Conservation (phyloP, 1,284 basidiomycete genomes). For the Heimioporus punctisporus region DNA sequence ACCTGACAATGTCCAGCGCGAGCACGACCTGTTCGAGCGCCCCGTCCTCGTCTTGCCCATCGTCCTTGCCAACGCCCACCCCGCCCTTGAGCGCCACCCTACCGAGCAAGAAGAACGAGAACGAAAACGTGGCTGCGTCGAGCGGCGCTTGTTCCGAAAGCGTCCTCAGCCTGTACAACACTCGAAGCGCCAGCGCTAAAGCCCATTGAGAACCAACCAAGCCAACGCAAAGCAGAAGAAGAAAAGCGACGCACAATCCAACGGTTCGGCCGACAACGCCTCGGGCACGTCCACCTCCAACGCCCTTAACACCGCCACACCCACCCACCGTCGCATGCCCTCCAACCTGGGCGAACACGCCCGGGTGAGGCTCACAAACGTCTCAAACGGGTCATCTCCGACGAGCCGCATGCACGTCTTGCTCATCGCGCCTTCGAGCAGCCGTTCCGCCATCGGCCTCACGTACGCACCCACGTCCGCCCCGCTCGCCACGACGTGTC, state of each 20-base stretch:
- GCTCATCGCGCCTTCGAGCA: conserved; percentile 69
- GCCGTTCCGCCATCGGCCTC: conserved; percentile 55
- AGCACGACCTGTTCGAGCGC: conserved; percentile 89
- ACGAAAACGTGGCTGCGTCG: conserved; percentile 85
- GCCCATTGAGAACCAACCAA: neutral
- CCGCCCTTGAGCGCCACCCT: conserved; percentile 75
- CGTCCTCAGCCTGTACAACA: conserved; percentile 87
- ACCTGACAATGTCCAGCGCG: conserved; percentile 83
- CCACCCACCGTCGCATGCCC: conserved; percentile 70
- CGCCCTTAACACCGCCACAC: conserved; percentile 79
- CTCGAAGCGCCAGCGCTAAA: conserved; percentile 78
- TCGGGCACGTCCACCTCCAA: conserved; percentile 72
- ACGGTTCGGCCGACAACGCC: conserved; percentile 71
- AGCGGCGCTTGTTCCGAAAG: conserved; percentile 85
- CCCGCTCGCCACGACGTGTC: conserved; percentile 53
- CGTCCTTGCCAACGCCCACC: conserved; percentile 39
- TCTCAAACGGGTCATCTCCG: conserved; percentile 60
- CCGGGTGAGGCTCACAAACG: conserved; percentile 71
- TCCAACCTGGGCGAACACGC: conserved; percentile 75
- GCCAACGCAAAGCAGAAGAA: neutral
- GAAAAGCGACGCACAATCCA: conserved; percentile 53
- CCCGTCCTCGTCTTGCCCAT: conserved; percentile 62
- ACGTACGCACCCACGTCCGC: conserved; percentile 58
- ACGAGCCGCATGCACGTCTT: conserved; percentile 57
- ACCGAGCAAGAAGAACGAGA: conserved; percentile 79